A percentile compares a stretch with the other conserved stretches of the same genome.
phyloP scores from a whole-genome alignment of 805 yeast species.

The Metschnikowia bowlesiae region DNA sequence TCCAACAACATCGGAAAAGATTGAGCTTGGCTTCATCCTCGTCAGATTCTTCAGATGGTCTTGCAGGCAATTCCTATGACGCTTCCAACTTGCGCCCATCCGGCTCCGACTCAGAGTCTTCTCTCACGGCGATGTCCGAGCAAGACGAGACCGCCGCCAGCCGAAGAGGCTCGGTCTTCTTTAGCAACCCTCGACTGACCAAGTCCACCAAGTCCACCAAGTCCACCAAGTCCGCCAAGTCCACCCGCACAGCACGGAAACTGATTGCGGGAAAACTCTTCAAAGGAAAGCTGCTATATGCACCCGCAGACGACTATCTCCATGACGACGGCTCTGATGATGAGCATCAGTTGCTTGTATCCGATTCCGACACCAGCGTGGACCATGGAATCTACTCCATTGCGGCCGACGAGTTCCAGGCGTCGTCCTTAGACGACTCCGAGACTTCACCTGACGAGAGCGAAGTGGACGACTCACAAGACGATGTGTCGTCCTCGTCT shows the following conservation, averaged over 20 bases:
- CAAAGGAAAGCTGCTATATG: conserved; percentile 9
- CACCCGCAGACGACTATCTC: background rate
- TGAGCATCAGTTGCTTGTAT: background rate
- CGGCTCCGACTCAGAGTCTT: conserved; percentile 33
- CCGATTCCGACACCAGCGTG: conserved; percentile 11
- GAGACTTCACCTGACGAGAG: conserved; percentile 27
- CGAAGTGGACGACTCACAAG: conserved; percentile 18
- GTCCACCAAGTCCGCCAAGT: conserved; percentile 9
- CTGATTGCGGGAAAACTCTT: conserved; percentile 11
- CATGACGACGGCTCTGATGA: conserved; percentile 2
- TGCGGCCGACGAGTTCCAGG: conserved; percentile 15
- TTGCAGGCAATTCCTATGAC: conserved; percentile 9
- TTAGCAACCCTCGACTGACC: background rate
- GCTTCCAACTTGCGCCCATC: conserved; percentile 2
- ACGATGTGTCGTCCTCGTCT: conserved; percentile 34
- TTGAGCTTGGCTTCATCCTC: conserved; percentile 34
- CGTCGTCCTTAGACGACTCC: conserved; percentile 23
- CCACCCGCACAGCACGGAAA: conserved; percentile 11
- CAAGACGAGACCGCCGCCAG: conserved; percentile 15
- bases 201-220: conserved; percentile 2
- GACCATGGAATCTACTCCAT: conserved; percentile 23
- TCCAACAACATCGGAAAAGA: conserved; percentile 19
- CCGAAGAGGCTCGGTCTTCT: conserved; percentile 14
- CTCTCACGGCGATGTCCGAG: conserved; percentile 36
- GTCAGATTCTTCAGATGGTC: conserved; percentile 23